Base-by-base conservation (phyloP, 352 stramenopile genomes). In the Phytophthora pinifolia region DNA sequence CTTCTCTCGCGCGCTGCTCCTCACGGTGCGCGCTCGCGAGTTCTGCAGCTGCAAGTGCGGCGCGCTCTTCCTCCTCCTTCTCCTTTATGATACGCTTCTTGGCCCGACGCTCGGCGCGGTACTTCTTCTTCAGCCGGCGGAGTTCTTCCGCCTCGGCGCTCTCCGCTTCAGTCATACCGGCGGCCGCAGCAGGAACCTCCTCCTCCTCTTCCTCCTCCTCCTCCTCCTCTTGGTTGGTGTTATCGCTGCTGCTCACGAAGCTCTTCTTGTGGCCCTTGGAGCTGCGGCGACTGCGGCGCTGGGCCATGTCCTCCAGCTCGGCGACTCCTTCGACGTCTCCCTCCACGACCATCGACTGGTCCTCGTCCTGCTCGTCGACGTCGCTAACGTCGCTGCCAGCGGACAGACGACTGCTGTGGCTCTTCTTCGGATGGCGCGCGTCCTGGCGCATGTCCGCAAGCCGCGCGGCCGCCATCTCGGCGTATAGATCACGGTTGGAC, bases 401-500 rank as follows among this genome's bases (percentile, higher is more conserved):
- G 18, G 54, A 69, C 5, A 14, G 45, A 9, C 61, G 47, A 51
- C 35, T 61, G 37, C 46, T 70, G 15, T 42, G 38, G 29, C 43
- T 72, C 56, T 79, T 68, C 46, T 70, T 67, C 13, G 74, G 67
- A 36, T 86, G 69, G 12, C 78, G 74, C n/a, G 79, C 79, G 17
- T 83, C 65, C 52, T 90, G 86, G 44, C 79, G 72, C 77, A 90
- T 86, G 9, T 49, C 60, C 8, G 54, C 59, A 9, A 90, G 66
- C 15, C 79, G 74, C 27, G 75, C 75, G 0, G 79, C 79, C 9
- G 79, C 74, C 78, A 90, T 88, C 45, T 88, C 76, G 5, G 79
- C 79, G 57, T 86, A 88, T 54, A 82, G 33, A 46, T 90, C 78
- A 20, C 75, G 72, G 49, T 90, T 90, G 36, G 68, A 81, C 56